Percentiles rank a stretch among this genome's conserved stretches.
These are phyloP conservation scores for Diaporthe aspalathi DNA, from an alignment of 2,329 filamentous ascomycete genomes.

Conservation along the genomic window DNA sequence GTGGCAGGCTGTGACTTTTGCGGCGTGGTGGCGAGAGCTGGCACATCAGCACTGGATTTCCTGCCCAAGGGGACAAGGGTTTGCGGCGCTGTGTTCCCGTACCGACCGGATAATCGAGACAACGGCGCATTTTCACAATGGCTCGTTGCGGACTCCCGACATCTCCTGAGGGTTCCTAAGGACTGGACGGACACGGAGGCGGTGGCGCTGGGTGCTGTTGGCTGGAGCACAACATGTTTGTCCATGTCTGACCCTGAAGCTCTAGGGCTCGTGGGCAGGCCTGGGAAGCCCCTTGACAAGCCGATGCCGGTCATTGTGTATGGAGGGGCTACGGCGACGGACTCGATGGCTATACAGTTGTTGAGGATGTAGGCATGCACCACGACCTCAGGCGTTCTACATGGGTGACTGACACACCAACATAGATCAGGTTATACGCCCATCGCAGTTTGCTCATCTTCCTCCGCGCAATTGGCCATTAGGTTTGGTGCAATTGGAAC, in stretches of 20 bases:
- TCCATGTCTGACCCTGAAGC: constrained; percentile 7
- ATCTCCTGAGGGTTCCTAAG: constrained; percentile 12
- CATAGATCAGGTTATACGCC: no score
- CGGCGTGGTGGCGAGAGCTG: constrained; percentile 43
- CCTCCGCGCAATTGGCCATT: no score
- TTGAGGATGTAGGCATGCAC: not conserved
- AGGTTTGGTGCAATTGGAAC: not conserved
- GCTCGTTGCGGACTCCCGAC: not conserved
- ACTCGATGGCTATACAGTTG: constrained; percentile 20
- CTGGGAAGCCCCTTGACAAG: not conserved
- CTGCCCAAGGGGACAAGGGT: constrained; percentile 38
- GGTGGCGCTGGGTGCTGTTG: constrained; percentile 9
- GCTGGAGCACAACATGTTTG: constrained; percentile 16
- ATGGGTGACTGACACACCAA: no score
- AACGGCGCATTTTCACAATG: constrained; percentile 24
- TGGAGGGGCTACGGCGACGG: constrained; percentile 16
- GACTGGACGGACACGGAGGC: not conserved
- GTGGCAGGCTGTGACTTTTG: constrained; percentile 47
- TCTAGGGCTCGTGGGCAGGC: not conserved
- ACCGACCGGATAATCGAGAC: not conserved
- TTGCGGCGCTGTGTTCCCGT: constrained; percentile 37
- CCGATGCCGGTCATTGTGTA: constrained; percentile 6
- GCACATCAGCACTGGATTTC: not conserved
- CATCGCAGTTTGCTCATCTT: no score
- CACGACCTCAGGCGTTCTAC: no score